phyloP scores from a whole-genome alignment of 495 filamentous ascomycete genomes.

The Penicillium coffeae region DNA sequence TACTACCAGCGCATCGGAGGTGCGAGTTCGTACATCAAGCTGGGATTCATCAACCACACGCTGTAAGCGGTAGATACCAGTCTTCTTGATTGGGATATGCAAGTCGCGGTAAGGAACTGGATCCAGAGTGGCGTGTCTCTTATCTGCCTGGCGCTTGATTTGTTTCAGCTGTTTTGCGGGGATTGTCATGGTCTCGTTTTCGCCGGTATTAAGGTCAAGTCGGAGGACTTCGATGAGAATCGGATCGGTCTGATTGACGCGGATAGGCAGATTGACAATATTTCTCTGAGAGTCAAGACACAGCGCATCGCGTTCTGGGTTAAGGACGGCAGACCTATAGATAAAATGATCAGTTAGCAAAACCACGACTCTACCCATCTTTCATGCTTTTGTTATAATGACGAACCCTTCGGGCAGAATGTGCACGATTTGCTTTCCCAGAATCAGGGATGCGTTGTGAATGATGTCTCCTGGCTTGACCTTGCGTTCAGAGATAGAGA shows the following conservation, averaged over 20 bases:
- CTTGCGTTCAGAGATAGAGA: constrained; percentile 82
- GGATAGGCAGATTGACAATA: constrained; percentile 70
- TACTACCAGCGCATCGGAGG: constrained; percentile 74
- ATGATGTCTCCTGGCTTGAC: constrained; percentile 83
- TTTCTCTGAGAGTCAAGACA: constrained; percentile 66
- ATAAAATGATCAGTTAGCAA: not conserved
- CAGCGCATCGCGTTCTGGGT: constrained; percentile 70
- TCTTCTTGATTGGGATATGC: constrained; percentile 66
- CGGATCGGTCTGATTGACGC: constrained; percentile 87
- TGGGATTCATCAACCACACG: constrained; percentile 89
- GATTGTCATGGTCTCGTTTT: constrained; percentile 74
- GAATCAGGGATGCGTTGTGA: constrained; percentile 85
- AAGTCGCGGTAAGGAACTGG: constrained; percentile 53
- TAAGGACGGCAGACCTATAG: constrained; percentile 76
- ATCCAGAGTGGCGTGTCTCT: constrained; percentile 45
- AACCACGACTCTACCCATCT: not conserved
- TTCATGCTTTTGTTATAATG: not conserved
- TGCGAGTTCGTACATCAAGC: constrained; percentile 76
- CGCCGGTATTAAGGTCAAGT: constrained; percentile 73
- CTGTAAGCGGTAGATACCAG: constrained; percentile 78
- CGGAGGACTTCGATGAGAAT: constrained; percentile 80
- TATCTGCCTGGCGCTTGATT: constrained; percentile 58
- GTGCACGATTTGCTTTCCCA: constrained; percentile 94
- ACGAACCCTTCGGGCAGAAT: constrained; percentile 90
- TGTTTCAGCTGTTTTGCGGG: constrained; percentile 64